Base-by-base conservation (phyloP, 805 yeast species). In the Dipodascus albidus region DNA sequence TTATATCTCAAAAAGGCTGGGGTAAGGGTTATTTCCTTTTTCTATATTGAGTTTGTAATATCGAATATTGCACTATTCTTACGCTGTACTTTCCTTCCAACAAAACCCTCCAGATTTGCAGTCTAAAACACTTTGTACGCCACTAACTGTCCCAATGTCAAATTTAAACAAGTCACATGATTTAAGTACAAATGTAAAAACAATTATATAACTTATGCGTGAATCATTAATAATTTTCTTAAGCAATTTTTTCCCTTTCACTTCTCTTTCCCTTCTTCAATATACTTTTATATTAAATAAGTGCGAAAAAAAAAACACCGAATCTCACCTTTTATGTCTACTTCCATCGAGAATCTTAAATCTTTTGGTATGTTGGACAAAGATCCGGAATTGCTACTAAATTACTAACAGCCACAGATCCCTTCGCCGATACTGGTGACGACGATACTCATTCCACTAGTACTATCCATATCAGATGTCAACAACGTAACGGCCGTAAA, bases 391-490 rank as follows among this genome's bases (percentile, higher is more conserved):
- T n/a, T n/a, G n/a, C n/a, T n/a, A n/a, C n/a, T n/a, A n/a, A n/a
- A n/a, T n/a, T n/a, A n/a, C n/a, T n/a, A n/a, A n/a, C n/a, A n/a
- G n/a, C n/a, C 33, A 27, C 11, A 78, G 96, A 91, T 76, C 99
- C 99, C 59, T 91, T 91, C 83, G 97, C 98, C 83, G 99, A 91
- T 74, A 90, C 97, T 75, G 98, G 97, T 79, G 98, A 91, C 81
- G 95, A 93, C 76, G 96, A 91, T 73, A 85, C 96, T 64, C 91
- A 91, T 75, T 86, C 95, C 68, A 82, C 95, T 56, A 89, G 87
- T 78, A 88, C 90, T 76, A 87, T 91, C 73, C 99, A 90, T 74
- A 73, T 91, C 72, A 95, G 99, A 80, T 91, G 95, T 71, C 99
- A 91, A 76, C 99, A 91, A 78, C 91, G 99, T 79, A 91, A 93